Conservation (phyloP, 192 early-diverging fungal species). For the Linnemannia elongata region DNA sequence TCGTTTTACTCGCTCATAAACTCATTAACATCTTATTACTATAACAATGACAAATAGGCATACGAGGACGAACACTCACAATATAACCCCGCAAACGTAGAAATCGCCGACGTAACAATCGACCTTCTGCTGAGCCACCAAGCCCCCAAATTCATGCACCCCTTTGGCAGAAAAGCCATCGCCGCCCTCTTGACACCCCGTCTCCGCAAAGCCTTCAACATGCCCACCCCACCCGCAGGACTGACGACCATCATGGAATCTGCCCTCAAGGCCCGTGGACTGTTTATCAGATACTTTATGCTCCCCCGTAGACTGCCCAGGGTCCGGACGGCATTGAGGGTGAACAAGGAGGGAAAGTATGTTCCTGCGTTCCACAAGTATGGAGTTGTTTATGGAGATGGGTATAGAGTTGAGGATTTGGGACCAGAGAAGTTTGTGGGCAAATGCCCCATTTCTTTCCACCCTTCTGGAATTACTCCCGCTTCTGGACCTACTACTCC, state of each 20-base stretch:
- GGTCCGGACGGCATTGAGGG: slow-evolving; percentile 42
- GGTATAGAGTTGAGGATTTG: slow-evolving; percentile 56
- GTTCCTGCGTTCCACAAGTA: slow-evolving; percentile 56
- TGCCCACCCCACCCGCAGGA: slow-evolving; percentile 11
- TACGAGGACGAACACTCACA: slow-evolving; percentile 19
- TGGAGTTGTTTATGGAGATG: slow-evolving; percentile 42
- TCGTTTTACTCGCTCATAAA: not conserved
- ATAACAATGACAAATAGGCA: not conserved
- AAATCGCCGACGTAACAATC: slow-evolving; percentile 23
- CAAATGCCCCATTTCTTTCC: slow-evolving; percentile 49
- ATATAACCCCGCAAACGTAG: slow-evolving; percentile 15
- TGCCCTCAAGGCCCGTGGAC: slow-evolving; percentile 26
- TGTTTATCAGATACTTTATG: slow-evolving; percentile 55
- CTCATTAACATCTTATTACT: not conserved
- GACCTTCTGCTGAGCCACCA: slow-evolving; percentile 13
- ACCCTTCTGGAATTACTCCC: slow-evolving; percentile 20
- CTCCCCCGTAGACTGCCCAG: slow-evolving; percentile 39
- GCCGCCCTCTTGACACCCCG: slow-evolving; percentile 7
- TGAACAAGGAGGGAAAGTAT: slow-evolving; percentile 41
- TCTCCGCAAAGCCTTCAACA: slow-evolving; percentile 26
- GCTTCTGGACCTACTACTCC: not conserved
- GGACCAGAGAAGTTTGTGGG: slow-evolving; percentile 57
- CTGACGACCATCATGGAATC: slow-evolving; percentile 8
- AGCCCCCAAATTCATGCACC: slow-evolving; percentile 17
- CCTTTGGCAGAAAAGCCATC: slow-evolving; percentile 11